Conservation (phyloP, 2,329 filamentous ascomycete species). For the Aspergillus chevalieri region DNA sequence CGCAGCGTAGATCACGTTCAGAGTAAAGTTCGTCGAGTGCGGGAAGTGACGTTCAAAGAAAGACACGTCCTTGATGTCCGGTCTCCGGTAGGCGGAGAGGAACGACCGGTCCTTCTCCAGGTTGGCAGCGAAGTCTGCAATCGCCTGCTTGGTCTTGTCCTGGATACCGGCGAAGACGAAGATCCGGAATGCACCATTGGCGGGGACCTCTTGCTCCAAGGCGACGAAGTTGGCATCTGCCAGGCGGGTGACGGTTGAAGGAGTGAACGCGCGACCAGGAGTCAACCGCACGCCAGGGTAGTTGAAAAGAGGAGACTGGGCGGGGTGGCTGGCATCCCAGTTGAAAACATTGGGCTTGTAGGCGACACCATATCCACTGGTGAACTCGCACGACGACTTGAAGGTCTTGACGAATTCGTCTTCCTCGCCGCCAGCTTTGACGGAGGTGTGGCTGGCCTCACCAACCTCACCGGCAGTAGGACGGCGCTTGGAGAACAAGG, state of each 20-base stretch:
- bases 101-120: constrained; percentile 65
- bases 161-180: constrained; percentile 77
- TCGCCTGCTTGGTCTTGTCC: constrained; percentile 52
- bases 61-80: constrained; percentile 50
- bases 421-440: constrained; percentile 24
- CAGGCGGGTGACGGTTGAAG: constrained; percentile 76
- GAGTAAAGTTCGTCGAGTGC: constrained; percentile 73
- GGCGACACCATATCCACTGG: constrained; percentile 81
- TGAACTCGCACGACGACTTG: constrained; percentile 88
- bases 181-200: constrained; percentile 81
- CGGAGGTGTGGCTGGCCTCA: constrained; percentile 49
- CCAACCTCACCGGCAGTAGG: constrained; percentile 68
- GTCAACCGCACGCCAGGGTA: constrained; percentile 59
- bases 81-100: constrained; percentile 59
- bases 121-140: constrained; percentile 63
- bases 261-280: constrained; percentile 69
- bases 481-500: constrained; percentile 74
- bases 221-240: constrained; percentile 86
- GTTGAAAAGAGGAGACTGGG: constrained; percentile 64
- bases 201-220: constrained; percentile 79
- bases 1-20: constrained; percentile 69
- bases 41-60: constrained; percentile 81
- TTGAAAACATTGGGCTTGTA: constrained; percentile 79
- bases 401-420: constrained; percentile 85
- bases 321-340: constrained; percentile 69